Conservation (phyloP, 169 alveolate genomes). For the Condylostoma magnum region DNA sequence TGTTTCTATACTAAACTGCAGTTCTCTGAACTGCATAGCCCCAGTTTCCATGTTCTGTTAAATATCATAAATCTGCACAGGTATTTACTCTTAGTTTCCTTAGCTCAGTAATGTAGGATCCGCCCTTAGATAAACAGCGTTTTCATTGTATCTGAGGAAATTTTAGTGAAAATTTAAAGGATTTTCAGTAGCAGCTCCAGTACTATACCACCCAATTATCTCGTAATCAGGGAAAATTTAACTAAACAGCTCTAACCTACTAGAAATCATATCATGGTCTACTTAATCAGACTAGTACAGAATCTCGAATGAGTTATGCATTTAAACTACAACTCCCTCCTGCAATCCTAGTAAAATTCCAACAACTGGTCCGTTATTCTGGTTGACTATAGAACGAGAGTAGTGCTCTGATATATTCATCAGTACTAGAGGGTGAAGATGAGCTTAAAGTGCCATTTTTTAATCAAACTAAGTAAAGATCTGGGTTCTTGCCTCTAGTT, state of each 20-base stretch:
- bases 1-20: constrained; percentile 6
- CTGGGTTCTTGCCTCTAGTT: too few species aligned
- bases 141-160: not conserved
- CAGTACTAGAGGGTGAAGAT: constrained; percentile 51
- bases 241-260: constrained; percentile 35
- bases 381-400: constrained; percentile 40
- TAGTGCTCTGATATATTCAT: constrained; percentile 61
- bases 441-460: constrained; percentile 27
- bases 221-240: constrained; percentile 62
- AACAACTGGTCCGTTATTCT: constrained; percentile 19
- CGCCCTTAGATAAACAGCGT: not conserved
- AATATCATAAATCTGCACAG: constrained; percentile 29
- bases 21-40: constrained; percentile 5
- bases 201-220: constrained; percentile 67
- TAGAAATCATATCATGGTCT: constrained; percentile 32
- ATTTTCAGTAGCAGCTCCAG: constrained; percentile 14
- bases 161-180: constrained; percentile 4
- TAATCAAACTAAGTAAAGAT: too few species aligned
- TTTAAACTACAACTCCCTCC: constrained; percentile 48
- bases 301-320: constrained; percentile 53
- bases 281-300: constrained; percentile 7
- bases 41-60: not conserved
- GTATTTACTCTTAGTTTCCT: not conserved
- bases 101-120: not conserved
- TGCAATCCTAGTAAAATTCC: constrained; percentile 63